A percentile compares a stretch with the other conserved stretches of the same genome.
phyloP scores from a whole-genome alignment of 176 grass and related monocot genomes.

The Triticum timopheevii region DNA sequence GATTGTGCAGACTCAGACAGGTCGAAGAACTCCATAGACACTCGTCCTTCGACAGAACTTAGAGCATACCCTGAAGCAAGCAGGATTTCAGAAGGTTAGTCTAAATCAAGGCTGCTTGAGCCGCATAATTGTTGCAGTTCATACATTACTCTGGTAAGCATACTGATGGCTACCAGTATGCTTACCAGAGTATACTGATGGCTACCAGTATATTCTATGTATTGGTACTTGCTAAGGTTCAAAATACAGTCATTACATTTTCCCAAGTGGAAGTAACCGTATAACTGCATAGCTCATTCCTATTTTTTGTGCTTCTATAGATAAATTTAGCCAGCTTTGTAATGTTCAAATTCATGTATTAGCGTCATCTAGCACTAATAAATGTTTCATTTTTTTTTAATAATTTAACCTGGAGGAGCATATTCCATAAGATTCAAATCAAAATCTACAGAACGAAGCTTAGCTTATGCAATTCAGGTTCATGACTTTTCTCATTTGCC shows the following conservation, averaged over 20 bases:
- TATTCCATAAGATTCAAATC: not conserved
- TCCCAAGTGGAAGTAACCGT: not conserved
- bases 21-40: slow-evolving; percentile 98
- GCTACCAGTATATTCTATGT: too few species aligned
- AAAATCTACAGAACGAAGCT: not conserved
- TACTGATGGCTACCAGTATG: not conserved
- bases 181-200: too few species aligned
- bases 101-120: not conserved
- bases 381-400: not conserved
- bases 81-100: slow-evolving; percentile 13
- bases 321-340: not conserved
- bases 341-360: not conserved
- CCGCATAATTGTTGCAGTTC: not conserved
- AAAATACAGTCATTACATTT: slow-evolving; percentile 1
- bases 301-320: not conserved
- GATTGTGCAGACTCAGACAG: slow-evolving; percentile 83
- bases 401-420: not conserved
- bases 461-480: not conserved
- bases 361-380: not conserved
- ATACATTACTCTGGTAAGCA: not conserved
- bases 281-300: slow-evolving; percentile 2
- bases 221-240: not conserved
- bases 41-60: slow-evolving; percentile 93
- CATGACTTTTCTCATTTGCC: not conserved
- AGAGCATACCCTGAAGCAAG: slow-evolving; percentile 81